These are phyloP conservation scores for Candida qinlingensis DNA, from an alignment of 805 yeast species.

Conservation along the genomic window DNA sequence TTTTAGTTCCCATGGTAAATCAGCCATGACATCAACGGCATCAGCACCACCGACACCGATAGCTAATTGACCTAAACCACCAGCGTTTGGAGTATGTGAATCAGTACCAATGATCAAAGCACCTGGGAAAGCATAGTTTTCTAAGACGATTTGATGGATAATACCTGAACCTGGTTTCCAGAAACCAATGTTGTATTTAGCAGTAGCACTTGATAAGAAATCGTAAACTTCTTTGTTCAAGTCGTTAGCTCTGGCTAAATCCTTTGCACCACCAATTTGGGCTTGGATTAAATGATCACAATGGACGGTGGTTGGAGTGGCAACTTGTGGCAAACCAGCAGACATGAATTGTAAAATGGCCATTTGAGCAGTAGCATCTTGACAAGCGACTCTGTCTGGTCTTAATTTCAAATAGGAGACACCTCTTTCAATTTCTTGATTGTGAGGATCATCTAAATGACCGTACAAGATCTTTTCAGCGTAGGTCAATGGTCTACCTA, in stretches of 20 bases:
- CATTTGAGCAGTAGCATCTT: constrained; percentile 99
- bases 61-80: constrained; percentile 96
- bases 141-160: constrained; percentile 93
- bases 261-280: constrained; percentile 83
- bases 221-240: constrained; percentile 93
- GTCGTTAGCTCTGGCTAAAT: constrained; percentile 79
- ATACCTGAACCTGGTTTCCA: constrained; percentile 99
- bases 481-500: constrained; percentile 84
- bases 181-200: constrained; percentile 94
- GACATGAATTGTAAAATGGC: constrained; percentile 95
- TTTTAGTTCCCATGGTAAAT: constrained; percentile 94
- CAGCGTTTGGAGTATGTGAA: constrained; percentile 97
- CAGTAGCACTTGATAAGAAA: constrained; percentile 83
- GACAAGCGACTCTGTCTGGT: constrained; percentile 98
- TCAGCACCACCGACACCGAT: constrained; percentile 99
- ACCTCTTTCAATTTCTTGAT: constrained; percentile 81
- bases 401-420: constrained; percentile 86
- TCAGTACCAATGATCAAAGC: constrained; percentile 94
- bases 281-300: constrained; percentile 98
- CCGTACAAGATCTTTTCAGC: constrained; percentile 95
- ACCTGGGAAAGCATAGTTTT: constrained; percentile 97
- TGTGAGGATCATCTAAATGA: constrained; percentile 90
- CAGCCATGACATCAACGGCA: constrained; percentile 95
- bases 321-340: constrained; percentile 85
- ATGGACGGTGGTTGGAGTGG: constrained; percentile 94